Conservation (phyloP, 2,329 filamentous ascomycete genomes). For the Cordyceps javanica region DNA sequence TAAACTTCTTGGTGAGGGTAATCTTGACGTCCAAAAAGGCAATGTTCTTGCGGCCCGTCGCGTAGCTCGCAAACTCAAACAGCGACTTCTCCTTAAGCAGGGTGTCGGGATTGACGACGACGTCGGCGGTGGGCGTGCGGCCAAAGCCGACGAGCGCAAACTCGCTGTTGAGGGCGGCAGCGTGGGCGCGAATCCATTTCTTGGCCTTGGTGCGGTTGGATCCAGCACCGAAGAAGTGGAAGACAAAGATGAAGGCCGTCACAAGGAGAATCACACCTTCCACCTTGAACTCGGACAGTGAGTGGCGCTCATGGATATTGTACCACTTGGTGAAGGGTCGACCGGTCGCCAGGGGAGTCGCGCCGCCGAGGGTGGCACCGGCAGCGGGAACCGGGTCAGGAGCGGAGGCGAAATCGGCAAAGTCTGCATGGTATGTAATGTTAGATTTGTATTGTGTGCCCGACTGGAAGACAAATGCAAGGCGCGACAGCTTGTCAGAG, state of each 20-base stretch:
- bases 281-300: slow-evolving; percentile 74
- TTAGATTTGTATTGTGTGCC: slow-evolving; percentile 18
- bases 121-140: slow-evolving; percentile 44
- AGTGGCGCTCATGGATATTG: slow-evolving; percentile 87
- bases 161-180: slow-evolving; percentile 66
- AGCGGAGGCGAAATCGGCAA: slow-evolving; percentile 84
- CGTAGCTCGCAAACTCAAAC: slow-evolving; percentile 82
- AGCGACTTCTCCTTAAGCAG: slow-evolving; percentile 80
- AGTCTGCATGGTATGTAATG: slow-evolving; percentile 52
- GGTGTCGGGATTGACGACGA: slow-evolving; percentile 30
- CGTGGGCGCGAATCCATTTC: slow-evolving; percentile 72
- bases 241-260: slow-evolving; percentile 64
- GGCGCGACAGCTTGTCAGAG: not conserved
- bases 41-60: slow-evolving; percentile 85
- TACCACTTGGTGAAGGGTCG: slow-evolving; percentile 92
- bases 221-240: slow-evolving; percentile 76
- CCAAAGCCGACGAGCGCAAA: slow-evolving; percentile 83
- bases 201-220: slow-evolving; percentile 75
- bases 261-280: slow-evolving; percentile 77
- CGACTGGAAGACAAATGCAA: not conserved
- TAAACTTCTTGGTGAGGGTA: slow-evolving; percentile 78
- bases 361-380: slow-evolving; percentile 38
- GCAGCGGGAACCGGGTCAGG: slow-evolving; percentile 58
- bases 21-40: slow-evolving; percentile 86
- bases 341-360: slow-evolving; percentile 39